Base-by-base conservation (phyloP, 129 eudicot species). In the Arctium lappa region DNA sequence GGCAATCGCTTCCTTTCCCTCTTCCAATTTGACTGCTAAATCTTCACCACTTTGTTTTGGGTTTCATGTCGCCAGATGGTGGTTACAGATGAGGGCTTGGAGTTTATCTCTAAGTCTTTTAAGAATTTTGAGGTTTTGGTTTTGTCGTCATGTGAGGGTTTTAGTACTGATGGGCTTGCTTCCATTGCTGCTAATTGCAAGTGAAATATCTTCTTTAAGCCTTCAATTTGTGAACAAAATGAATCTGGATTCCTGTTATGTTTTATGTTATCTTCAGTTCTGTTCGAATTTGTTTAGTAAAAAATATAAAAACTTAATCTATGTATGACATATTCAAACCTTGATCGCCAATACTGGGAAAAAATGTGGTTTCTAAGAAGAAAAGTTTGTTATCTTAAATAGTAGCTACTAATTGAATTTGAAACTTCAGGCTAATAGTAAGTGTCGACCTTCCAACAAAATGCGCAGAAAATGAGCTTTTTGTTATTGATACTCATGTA, bases 101-200 rank as follows among this genome's bases (percentile, higher is more conserved):
- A 94, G 89, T 6, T 92, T 83, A 89, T 94, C 16, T 77, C 91
- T 0, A 90, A 82, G 81, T 72, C 88, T 31, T 95, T 91, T 71
- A 84, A 83, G 89, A 89, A 89, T 42, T 95, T 95, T 46, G 92
- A 82, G 88, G 97, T 95, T 7, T 83, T 95, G 87, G 88, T 91
- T 27, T 84, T 95, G 88, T 50, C 86, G 53, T 91, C 96, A 18
- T 95, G 98, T 83, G 98, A 92, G 40, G 97, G 98, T 12, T 92
- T 92, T 66, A 83, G 91, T 69, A 92, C 98, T 16, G 97, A 92
- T 72, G 98, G 98, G 0, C 93, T 95, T 79, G 94, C 97, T 30
- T 87, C 93, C 68, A 90, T 95, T 91, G 98, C 98, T 40, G 93
- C 98, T 75, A 88, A 92, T 85, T 92, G 98, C 97, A 95, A 97